Percentiles rank a stretch among this genome's conserved stretches.
These are phyloP conservation scores for Neospermospora avenae DNA, from an alignment of 2,329 filamentous ascomycete species.

Conservation along the genomic window DNA sequence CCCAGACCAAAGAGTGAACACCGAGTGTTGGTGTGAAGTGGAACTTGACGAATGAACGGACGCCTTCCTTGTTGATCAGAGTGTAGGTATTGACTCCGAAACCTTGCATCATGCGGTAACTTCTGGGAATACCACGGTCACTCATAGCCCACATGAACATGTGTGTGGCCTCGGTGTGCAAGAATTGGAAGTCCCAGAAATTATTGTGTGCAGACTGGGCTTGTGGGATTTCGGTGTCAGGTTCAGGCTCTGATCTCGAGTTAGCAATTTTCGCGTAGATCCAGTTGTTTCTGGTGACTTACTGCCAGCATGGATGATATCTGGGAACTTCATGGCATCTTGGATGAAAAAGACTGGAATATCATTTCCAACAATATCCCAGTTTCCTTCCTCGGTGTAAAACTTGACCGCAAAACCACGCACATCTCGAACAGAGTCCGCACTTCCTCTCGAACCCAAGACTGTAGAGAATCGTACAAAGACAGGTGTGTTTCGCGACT, in stretches of 20 bases:
- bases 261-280: constrained; percentile 37
- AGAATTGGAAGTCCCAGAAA: constrained; percentile 71
- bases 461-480: constrained; percentile 79
- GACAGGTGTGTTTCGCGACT: constrained; percentile 61
- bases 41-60: constrained; percentile 74
- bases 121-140: constrained; percentile 69
- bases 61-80: constrained; percentile 63
- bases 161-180: constrained; percentile 70
- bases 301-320: constrained; percentile 52
- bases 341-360: constrained; percentile 76
- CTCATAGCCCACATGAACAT: constrained; percentile 81
- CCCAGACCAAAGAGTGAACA: constrained; percentile 69
- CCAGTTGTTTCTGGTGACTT: not conserved
- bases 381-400: constrained; percentile 75
- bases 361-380: constrained; percentile 72
- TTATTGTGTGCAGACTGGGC: constrained; percentile 70
- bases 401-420: constrained; percentile 76
- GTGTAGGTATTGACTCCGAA: constrained; percentile 81
- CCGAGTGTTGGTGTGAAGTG: constrained; percentile 72
- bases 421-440: constrained; percentile 80
- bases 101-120: constrained; percentile 81
- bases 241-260: constrained; percentile 59
- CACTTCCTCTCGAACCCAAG: constrained; percentile 68
- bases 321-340: constrained; percentile 71
- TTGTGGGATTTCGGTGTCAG: constrained; percentile 67